A percentile compares a stretch with the other conserved stretches of the same genome.
phyloP scores from a whole-genome alignment of 2,329 filamentous ascomycete species.

The Apiospora sp. region DNA sequence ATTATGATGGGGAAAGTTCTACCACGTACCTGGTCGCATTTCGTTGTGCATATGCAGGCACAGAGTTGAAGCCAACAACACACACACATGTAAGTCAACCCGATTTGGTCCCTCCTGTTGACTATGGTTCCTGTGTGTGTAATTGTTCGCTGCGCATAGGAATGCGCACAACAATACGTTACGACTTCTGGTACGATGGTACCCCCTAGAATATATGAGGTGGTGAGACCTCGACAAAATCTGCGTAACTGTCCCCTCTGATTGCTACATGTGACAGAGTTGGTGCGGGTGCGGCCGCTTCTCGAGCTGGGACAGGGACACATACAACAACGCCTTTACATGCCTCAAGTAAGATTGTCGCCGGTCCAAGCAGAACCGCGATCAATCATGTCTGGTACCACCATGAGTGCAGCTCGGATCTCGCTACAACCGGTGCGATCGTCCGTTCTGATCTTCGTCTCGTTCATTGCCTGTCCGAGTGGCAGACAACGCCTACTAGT shows the following conservation, averaged over 20 bases:
- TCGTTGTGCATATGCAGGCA: background rate
- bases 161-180: background rate
- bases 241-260: too few relatives aligned
- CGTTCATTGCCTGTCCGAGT: background rate
- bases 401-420: background rate
- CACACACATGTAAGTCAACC: background rate
- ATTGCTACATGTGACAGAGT: too few relatives aligned
- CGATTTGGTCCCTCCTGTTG: background rate
- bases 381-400: too few relatives aligned
- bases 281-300: too few relatives aligned
- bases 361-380: background rate
- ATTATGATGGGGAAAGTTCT: background rate
- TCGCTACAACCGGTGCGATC: background rate
- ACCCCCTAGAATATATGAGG: background rate
- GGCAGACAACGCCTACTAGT: background rate
- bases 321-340: background rate
- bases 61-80: background rate
- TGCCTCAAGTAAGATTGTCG: background rate
- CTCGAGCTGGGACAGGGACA: too few relatives aligned
- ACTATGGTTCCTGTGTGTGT: too few relatives aligned
- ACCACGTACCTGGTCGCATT: background rate
- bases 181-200: background rate
- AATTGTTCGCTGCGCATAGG: too few relatives aligned
- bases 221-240: too few relatives aligned
- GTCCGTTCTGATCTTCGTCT: background rate